Percentiles rank a stretch among this genome's conserved stretches.
phyloP scores from a whole-genome alignment of 2,329 filamentous ascomycete species.

The Ceratocystis albifundus region DNA sequence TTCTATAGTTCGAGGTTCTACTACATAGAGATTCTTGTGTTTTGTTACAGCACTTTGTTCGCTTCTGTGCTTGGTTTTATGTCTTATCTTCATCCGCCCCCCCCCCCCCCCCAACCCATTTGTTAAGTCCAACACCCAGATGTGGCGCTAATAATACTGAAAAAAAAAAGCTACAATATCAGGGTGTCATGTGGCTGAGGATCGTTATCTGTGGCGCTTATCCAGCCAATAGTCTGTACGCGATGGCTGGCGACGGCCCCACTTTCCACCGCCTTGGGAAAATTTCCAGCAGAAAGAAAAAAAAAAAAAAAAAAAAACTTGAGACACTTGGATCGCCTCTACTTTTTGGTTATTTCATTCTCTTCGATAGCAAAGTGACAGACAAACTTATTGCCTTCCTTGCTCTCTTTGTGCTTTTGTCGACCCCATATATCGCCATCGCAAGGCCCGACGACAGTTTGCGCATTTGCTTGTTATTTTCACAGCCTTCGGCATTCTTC shows the following conservation, averaged over 20 bases:
- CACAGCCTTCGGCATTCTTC: not conserved
- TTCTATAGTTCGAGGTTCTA: too few relatives aligned
- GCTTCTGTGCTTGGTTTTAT: too few relatives aligned
- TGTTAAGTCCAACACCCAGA: not conserved
- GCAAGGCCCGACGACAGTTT: slow-evolving; percentile 9
- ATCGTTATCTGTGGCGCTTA: slow-evolving; percentile 19
- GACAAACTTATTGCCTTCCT: slow-evolving; percentile 18
- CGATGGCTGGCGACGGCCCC: slow-evolving; percentile 17
- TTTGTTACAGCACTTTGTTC: too few relatives aligned
- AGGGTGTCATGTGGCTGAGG: slow-evolving; percentile 8
- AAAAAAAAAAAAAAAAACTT: slow-evolving; percentile 23
- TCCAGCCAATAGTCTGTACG: slow-evolving; percentile 17
- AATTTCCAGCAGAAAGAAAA: slow-evolving; percentile 18
- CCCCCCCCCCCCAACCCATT: too few relatives aligned
- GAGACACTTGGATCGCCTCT: slow-evolving; percentile 18
- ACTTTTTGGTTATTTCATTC: slow-evolving; percentile 11
- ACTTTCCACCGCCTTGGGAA: slow-evolving; percentile 23
- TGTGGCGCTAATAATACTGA: not conserved
- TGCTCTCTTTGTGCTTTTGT: not conserved
- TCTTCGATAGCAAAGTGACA: not conserved
- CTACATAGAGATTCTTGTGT: too few relatives aligned
- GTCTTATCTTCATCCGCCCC: too few relatives aligned
- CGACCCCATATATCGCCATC: not conserved
- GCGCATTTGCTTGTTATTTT: not conserved
- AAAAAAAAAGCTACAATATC: not conserved